Conservation (phyloP, 1,284 basidiomycete species). For the Heterobasidion occidentale region DNA sequence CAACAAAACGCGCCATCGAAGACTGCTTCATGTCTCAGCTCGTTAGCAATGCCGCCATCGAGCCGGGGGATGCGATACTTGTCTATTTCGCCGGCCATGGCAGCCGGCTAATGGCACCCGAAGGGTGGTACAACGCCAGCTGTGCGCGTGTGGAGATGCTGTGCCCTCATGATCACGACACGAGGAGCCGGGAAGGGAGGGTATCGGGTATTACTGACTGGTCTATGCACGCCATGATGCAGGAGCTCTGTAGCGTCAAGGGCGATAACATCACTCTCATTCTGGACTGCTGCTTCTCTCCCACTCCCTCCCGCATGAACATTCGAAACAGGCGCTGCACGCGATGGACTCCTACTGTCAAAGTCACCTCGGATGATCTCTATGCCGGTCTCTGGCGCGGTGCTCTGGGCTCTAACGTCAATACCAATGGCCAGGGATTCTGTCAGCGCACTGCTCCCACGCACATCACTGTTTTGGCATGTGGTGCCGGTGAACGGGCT, state of each 20-base stretch:
- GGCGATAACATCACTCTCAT: constrained; percentile 63
- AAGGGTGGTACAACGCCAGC: constrained; percentile 42
- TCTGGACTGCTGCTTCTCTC: constrained; percentile 56
- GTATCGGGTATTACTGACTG: constrained; percentile 58
- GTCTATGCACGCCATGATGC: constrained; percentile 50
- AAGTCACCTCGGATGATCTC: constrained; percentile 43
- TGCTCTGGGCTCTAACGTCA: constrained; percentile 22
- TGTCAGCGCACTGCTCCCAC: constrained; percentile 30
- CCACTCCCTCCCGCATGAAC: constrained; percentile 25
- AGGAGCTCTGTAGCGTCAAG: constrained; percentile 43
- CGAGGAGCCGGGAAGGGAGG: constrained; percentile 34
- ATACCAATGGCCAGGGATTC: constrained; percentile 33
- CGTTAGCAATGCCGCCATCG: constrained; percentile 48
- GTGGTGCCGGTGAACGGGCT: constrained; percentile 41
- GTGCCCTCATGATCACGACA: constrained; percentile 57
- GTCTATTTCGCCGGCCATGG: constrained; percentile 68
- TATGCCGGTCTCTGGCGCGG: constrained; percentile 43
- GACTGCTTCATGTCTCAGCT: constrained; percentile 50
- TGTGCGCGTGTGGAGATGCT: constrained; percentile 44
- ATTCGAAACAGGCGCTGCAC: constrained; percentile 34
- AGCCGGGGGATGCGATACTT: constrained; percentile 52
- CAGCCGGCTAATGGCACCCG: constrained; percentile 42
- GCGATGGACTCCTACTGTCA: constrained; percentile 46
- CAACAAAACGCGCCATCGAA: constrained; percentile 53
- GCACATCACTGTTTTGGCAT: constrained; percentile 50